A percentile compares a stretch with the other conserved stretches of the same genome.
These are phyloP conservation scores for Chlorencoelia australis DNA, from an alignment of 2,329 filamentous ascomycete species.

Conservation along the genomic window DNA sequence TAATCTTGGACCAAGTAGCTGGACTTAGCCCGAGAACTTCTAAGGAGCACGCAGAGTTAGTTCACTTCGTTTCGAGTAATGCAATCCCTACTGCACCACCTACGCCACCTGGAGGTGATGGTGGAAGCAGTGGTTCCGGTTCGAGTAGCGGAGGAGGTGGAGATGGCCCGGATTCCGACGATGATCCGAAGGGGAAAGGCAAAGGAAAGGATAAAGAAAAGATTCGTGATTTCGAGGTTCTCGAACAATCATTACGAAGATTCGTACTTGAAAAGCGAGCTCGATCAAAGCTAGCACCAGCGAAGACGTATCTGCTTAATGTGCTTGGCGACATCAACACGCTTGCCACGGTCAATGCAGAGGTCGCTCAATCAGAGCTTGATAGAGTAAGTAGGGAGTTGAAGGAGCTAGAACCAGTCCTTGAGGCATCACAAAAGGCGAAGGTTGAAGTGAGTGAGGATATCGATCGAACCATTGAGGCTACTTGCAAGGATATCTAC, in stretches of 20 bases:
- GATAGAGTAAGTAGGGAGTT: conserved; percentile 75
- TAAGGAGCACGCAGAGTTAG: conserved; percentile 85
- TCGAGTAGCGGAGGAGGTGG: conserved; percentile 40
- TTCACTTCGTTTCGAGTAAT: conserved; percentile 97
- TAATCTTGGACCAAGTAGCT: conserved; percentile 83
- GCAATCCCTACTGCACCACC: conserved; percentile 64
- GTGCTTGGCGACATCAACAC: conserved; percentile 79
- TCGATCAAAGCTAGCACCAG: conserved; percentile 88
- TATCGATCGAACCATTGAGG: conserved; percentile 73
- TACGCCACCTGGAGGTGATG: conserved; percentile 40
- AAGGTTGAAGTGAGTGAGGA: conserved; percentile 70
- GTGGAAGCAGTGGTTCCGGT: conserved; percentile 44
- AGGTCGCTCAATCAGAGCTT: conserved; percentile 77
- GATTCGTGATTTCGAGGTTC: conserved; percentile 75
- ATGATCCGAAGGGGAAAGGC: conserved; percentile 47
- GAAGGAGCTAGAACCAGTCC: conserved; percentile 70
- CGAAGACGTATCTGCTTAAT: conserved; percentile 90
- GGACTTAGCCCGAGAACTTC: conserved; percentile 83
- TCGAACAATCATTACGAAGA: conserved; percentile 79
- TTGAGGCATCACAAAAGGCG: conserved; percentile 75
- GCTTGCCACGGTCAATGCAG: conserved; percentile 75
- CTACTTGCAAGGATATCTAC: conserved; percentile 78
- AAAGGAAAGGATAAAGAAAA: conserved; percentile 88
- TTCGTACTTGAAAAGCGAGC: conserved; percentile 96
- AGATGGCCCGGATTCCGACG: conserved; percentile 31